phyloP scores from a whole-genome alignment of 169 alveolate species.

The Eimeria tenella region DNA sequence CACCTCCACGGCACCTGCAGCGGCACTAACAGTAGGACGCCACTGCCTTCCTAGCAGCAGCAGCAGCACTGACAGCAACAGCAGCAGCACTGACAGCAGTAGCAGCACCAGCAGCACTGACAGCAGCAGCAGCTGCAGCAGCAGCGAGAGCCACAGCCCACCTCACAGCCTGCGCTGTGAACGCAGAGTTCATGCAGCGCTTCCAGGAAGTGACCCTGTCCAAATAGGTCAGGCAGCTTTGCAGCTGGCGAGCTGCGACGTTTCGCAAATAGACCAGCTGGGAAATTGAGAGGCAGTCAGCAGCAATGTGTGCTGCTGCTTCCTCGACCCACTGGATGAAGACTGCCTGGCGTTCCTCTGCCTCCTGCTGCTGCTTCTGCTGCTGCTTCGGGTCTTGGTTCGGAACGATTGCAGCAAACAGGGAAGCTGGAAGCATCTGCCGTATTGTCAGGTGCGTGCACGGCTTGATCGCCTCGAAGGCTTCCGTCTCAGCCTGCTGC shows the following conservation, averaged over 20 bases:
- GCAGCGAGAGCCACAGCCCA: neutral
- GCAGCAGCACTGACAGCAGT: neutral
- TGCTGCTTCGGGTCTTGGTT: neutral
- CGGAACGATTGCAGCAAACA: constrained; percentile 5
- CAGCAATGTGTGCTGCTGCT: constrained; percentile 55
- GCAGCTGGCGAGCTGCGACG: constrained; percentile 60
- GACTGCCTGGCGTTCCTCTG: constrained; percentile 11
- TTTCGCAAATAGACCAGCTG: constrained; percentile 21
- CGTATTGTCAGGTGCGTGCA: constrained; percentile 21
- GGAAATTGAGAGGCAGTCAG: neutral
- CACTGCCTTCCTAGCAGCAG: neutral
- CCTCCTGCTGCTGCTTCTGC: constrained; percentile 33
- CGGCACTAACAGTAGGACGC: neutral
- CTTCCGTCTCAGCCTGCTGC: neutral
- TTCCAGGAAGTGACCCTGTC: constrained; percentile 78
- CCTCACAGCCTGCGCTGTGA: constrained; percentile 55
- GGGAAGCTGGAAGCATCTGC: constrained; percentile 28
- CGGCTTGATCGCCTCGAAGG: constrained; percentile 22
- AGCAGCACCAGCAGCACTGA: constrained; percentile 21
- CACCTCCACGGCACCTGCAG: neutral
- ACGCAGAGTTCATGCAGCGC: constrained; percentile 62
- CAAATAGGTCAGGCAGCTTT: constrained; percentile 67
- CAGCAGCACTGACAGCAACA: neutral
- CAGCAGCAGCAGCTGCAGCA: neutral
- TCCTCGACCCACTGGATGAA: constrained; percentile 44